A percentile compares a stretch with the other conserved stretches of the same genome.
Conservation (phyloP, 2,329 filamentous ascomycete genomes). For the Colletotrichum sidae region DNA sequence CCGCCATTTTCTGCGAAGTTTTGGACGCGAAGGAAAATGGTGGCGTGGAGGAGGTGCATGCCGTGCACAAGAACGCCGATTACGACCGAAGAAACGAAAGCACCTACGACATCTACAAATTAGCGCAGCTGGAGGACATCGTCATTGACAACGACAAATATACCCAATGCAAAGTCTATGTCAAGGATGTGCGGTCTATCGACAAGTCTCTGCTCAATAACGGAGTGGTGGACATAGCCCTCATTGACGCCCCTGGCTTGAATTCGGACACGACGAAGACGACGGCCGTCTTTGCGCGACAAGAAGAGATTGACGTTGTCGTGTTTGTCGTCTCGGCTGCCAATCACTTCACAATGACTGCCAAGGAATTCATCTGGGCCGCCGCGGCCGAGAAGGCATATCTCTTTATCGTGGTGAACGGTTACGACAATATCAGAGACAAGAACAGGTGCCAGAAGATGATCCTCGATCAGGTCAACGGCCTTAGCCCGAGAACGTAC, state of each 20-base stretch:
- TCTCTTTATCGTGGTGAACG: conserved; percentile 96
- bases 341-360: conserved; percentile 97
- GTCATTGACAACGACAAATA: conserved; percentile 91
- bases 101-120: conserved; percentile 87
- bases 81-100: conserved; percentile 94
- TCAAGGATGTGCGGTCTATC: conserved; percentile 88
- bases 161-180: conserved; percentile 95
- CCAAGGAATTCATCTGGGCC: conserved; percentile 97
- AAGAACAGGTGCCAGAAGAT: conserved; percentile 91
- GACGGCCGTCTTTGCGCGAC: conserved; percentile 94
- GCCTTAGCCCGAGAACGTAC: conserved; percentile 90
- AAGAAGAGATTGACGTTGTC: conserved; percentile 98
- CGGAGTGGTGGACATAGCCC: conserved; percentile 95
- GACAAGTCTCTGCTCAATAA: conserved; percentile 97
- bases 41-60: conserved; percentile 94
- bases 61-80: conserved; percentile 81
- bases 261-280: conserved; percentile 98
- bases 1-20: conserved; percentile 98
- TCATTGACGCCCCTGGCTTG: conserved; percentile 95
- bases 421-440: conserved; percentile 93
- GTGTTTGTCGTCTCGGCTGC: conserved; percentile 98
- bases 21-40: conserved; percentile 91
- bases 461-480: conserved; percentile 89
- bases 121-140: conserved; percentile 86
- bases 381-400: conserved; percentile 98